Base-by-base conservation (phyloP, 228 moss, liverwort and hornwort species). In the Sphagnum fallax region DNA sequence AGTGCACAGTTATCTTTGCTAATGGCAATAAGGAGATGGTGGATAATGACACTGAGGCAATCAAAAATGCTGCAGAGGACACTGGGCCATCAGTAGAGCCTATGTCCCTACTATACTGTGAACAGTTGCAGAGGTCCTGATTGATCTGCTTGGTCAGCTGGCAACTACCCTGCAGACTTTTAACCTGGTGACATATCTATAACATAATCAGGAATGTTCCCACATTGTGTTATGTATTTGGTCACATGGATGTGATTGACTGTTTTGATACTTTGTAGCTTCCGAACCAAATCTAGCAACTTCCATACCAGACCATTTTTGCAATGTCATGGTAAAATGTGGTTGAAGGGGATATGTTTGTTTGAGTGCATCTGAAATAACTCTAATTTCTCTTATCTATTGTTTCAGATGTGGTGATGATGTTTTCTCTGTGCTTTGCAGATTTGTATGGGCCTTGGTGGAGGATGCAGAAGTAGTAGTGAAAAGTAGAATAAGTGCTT, bases 121-220 rank as follows among this genome's bases (percentile, higher is more conserved):
- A 97, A 80, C 93, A 93, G 18, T 91, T 93, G 79, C 87, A 63
- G 97, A 97, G 84, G 93, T 97, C 77, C 79, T 97, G 53, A 91
- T 97, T 76, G 97, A 97, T 79, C 85, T 97, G 53, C 77, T 93
- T 12, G 93, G 97, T 85, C 93, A 97, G 75, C 83, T 97, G 70
- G 90, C 91, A 50, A 97, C 97, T 84, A 52, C 32, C 32, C 32
- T 32, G 32, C 32, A 32, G 32, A 32, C 32, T 32, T 32, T 32
- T 32, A 0, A 32, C 32, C 32, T 32, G 32, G 32, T 32, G 32
- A 32, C 32, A 32, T 32, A 32, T 32, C 32, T 32, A 32, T 32
- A 32, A 32, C 32, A 32, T 32, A 32, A 32, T 32, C 32, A 32
- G 32, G 32, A 32, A 32, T 32, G 32, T 32, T 32, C 32, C 32